These are phyloP conservation scores for Sonneratia alba DNA, from an alignment of 345 rosid genomes.

Conservation along the genomic window DNA sequence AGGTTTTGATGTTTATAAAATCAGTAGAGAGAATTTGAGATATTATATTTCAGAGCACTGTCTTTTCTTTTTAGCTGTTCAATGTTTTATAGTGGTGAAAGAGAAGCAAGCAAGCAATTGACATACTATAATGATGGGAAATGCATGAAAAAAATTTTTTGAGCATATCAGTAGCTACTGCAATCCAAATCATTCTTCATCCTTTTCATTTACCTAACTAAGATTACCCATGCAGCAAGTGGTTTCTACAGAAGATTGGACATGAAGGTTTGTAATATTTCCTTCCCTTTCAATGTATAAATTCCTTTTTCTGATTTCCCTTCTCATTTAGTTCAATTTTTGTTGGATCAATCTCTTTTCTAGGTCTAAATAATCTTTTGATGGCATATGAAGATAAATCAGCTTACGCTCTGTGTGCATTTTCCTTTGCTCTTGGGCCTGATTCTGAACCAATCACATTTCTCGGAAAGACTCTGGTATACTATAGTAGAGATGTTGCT, in stretches of 20 bases:
- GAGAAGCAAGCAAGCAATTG: neutral
- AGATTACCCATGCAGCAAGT: slow-evolving; percentile 50
- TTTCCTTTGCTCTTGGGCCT: slow-evolving; percentile 74
- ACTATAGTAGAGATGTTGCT: neutral
- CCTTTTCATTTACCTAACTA: neutral
- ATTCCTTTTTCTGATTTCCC: slow-evolving; percentile 5
- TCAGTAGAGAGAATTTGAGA: no score
- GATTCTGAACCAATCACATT: slow-evolving; percentile 62
- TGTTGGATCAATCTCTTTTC: slow-evolving; percentile 9
- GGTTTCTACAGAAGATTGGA: slow-evolving; percentile 90
- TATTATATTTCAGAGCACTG: no score
- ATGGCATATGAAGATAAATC: slow-evolving; percentile 90
- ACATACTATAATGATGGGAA: neutral
- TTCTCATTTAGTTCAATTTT: slow-evolving; percentile 1
- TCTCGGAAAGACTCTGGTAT: slow-evolving; percentile 72
- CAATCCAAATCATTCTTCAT: neutral
- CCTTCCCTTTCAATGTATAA: slow-evolving; percentile 2
- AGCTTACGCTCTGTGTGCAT: slow-evolving; percentile 82
- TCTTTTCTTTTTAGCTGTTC: neutral
- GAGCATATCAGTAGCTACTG: neutral
- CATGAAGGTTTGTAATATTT: slow-evolving; percentile 60
- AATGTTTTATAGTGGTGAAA: neutral
- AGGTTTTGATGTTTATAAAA: no score
- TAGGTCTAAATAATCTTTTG: slow-evolving; percentile 79
- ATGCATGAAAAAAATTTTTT: neutral